A percentile compares a stretch with the other conserved stretches of the same genome.
Evolutionary conservation across 371 early-diverging fungal species (phyloP).

Genomic region (Mortierella sp.): DNA sequence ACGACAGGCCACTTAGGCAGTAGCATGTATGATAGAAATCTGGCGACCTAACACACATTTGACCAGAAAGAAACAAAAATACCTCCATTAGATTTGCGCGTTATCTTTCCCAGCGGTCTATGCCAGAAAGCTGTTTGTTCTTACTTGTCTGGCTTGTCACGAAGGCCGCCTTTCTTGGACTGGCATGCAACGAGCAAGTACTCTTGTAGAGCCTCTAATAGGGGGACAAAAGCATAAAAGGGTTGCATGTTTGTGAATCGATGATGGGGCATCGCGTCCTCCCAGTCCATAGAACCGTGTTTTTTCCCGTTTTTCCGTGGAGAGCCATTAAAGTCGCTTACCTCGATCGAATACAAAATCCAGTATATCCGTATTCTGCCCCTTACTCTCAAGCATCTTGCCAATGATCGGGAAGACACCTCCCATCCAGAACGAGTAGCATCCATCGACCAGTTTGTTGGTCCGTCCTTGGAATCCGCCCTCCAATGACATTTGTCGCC

Average conservation of each 20-base stretch:
- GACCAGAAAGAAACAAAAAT: background rate
- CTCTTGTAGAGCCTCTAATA: conserved; percentile 79
- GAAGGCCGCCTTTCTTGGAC: conserved; percentile 80
- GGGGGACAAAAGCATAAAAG: background rate
- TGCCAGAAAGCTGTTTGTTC: conserved; percentile 10
- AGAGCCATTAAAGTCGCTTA: conserved; percentile 20
- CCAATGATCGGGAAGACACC: conserved; percentile 84
- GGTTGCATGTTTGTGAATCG: no score
- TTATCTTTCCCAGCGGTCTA: no score
- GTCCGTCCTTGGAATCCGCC: conserved; percentile 97
- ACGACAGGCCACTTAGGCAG: conserved; percentile 87
- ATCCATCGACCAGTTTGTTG: conserved; percentile 98
- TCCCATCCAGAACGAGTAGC: conserved; percentile 98
- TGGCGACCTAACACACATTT: conserved; percentile 57
- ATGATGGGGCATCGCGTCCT: no score
- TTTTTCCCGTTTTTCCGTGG: no score
- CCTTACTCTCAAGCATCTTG: conserved; percentile 46
- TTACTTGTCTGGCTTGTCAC: conserved; percentile 92
- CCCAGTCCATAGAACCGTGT: no score
- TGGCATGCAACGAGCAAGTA: conserved; percentile 93
- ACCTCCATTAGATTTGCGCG: no score
- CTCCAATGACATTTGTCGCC: conserved; percentile 88
- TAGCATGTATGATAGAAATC: conserved; percentile 98
- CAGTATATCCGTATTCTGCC: conserved; percentile 7
- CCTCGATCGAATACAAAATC: conserved; percentile 67